Base-by-base conservation (phyloP, 768 basidiomycete species). In the Lentinula lateritia region DNA sequence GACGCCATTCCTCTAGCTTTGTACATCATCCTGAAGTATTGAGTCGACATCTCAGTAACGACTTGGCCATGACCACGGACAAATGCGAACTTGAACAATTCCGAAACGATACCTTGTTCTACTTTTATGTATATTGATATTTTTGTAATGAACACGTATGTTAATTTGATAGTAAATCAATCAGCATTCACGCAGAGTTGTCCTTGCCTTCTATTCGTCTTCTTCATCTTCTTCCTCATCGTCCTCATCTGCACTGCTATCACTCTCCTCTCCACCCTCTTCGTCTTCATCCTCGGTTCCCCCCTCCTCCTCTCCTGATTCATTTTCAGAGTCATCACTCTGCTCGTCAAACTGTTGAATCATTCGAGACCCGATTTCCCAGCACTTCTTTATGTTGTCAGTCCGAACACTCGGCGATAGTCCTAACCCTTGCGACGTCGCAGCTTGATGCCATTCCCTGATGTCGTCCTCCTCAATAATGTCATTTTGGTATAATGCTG, bases 401-500 rank as follows among this genome's bases (percentile, higher is more conserved):
- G 72, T 69, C 41, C 77, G 68, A 20, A 67, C 63, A 4, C 76
- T 77, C 12, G 73, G 63, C 56, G 77, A 78, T 23, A 77, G 65
- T 7, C 77, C 82, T 56, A 76, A 77, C 36, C 81, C 90, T 69
- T 78, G 80, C 34, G 86, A 83, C 52, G 69, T 75, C 23, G 83
- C 80, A 54, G 75, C 78, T 58, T 71, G 76, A 72, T 95, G 88
- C 96, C 96, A 99, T 53, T 76, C 79, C n/a, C 92, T 85, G 65
- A 98, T 89, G 65, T 93, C 89, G 55, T 93, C 90, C 68, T 95
- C 94, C 53, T 92, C 91, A 2, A 97, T 87, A 50, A 97, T 83
- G 71, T 99, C 96, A n/a, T 82, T 81, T 69, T 96, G 91, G 72
- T 98, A 99, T 13, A 95, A 77, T 3, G 88, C 88, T 35, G 89